Evolutionary conservation across 352 stramenopile genomes (phyloP), one percentile per base, ranked within the genome.

Genomic region (Globisporangium canariense): DNA sequence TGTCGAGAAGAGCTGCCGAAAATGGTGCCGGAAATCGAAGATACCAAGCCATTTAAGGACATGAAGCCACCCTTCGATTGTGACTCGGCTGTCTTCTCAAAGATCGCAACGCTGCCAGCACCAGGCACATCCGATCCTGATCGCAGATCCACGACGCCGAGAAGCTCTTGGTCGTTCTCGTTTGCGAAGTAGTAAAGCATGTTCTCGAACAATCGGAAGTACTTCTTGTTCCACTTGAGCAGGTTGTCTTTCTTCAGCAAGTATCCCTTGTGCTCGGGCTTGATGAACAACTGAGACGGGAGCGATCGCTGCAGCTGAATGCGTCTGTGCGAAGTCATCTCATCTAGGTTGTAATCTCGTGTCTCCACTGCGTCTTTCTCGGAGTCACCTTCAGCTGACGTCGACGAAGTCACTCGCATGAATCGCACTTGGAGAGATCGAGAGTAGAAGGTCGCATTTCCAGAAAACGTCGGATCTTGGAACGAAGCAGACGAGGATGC

Each of bases 171-270:
- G 45, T 96, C 88, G 0, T 76, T 80, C 62, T 95, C 85, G n/a
- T 78, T 90, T 18, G 81, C 76, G 58, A 96, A 96, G 66, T 95
- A 96, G 73, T 94, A 96, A 32, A 96, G 60, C 83, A 94, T 94
- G 64, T 91, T 78, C 50, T 93, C 85, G 59, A 93, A 93, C 55
- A 96, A 63, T 8, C 88, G 83, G 58, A 96, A 96, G 63, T 95
- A 96, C 60, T 88, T 88, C 60, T 91, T 88, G 67, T 90, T 91
- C 88, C 88, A 96, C 75, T 95, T 94, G 38, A 96, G 81, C 67
- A 93, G 74, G 50, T 88, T 94, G 73, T 96, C 88, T 47, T 95
- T 96, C 66, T 93, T 93, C 10, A 93, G 68, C 58, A 96, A 45
- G 41, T 88, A 91, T 20, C 86, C 88, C 53, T 93, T 89, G 47